Base-by-base conservation (phyloP, 306 rosid species). In the Mucuna pruriens region DNA sequence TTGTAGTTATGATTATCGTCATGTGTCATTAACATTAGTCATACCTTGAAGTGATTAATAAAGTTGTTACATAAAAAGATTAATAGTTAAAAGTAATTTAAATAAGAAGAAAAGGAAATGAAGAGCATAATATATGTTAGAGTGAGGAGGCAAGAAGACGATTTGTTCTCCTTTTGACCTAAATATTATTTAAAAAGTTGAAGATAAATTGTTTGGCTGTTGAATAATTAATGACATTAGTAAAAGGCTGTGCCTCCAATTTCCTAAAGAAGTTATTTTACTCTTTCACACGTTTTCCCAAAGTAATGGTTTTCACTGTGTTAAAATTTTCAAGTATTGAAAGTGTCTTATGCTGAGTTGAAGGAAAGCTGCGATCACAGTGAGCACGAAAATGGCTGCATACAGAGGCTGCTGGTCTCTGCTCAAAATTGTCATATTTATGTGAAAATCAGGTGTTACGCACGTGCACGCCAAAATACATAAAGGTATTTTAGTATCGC, bases 341-440 rank as follows among this genome's bases (percentile, higher is more conserved):
- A 45, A 23, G 13, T 40, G 72, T 75, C 46, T 29, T 80, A 78
- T 62, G 88, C 34, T 71, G 64, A 49, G 48, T 74, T 79, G 84
- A 80, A 20, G 64, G 74, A 87, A 83, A 85, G 82, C 81, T 84
- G 91, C 79, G 77, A 70, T 78, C 83, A 76, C 88, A 79, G 71
- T 65, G 31, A 82, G 45, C 77, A 80, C 64, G 55, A 78, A 80
- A 82, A 74, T 74, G 61, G 77, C 82, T 63, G 88, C 81, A 77
- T 63, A 60, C 42, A 78, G 34, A 49, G 17, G 66, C 80, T 83
- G 13, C 80, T 52, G 29, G 63, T 66, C 42, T 33, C 85, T 75
- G 77, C 20, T 58, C 55, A 66, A 39, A 67, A 12, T 82, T 34
- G 31, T 62, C 83, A 77, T 71, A 20, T 60, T 76, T 76, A 17